phyloP scores from a whole-genome alignment of 129 eudicot genomes.

The Scalesia atractyloides region DNA sequence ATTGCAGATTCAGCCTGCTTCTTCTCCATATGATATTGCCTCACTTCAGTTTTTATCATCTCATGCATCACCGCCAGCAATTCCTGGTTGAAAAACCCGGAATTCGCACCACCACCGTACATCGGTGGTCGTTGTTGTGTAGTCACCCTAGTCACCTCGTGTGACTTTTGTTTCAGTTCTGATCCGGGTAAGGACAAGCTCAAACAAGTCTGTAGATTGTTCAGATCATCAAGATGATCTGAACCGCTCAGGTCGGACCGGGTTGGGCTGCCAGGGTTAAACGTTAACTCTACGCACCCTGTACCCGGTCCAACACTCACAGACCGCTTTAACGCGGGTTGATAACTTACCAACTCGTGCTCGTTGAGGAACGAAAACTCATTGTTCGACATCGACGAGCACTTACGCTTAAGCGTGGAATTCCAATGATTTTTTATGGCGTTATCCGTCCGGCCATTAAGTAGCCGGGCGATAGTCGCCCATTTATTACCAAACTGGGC shows the following conservation, averaged over 20 bases:
- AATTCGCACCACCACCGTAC: slow-evolving; percentile 25
- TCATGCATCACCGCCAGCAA: slow-evolving; percentile 76
- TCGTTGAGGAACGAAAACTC: slow-evolving; percentile 44
- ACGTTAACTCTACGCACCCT: slow-evolving; percentile 22
- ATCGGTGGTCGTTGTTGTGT: background rate
- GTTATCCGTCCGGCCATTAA: slow-evolving; percentile 77
- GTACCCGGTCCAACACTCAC: slow-evolving; percentile 60
- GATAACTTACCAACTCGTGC: slow-evolving; percentile 24
- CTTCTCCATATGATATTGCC: slow-evolving; percentile 53
- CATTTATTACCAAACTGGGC: slow-evolving; percentile 75
- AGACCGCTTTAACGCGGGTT: slow-evolving; percentile 62
- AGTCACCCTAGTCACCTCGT: background rate
- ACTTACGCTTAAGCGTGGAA: slow-evolving; percentile 64
- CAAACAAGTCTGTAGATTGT: slow-evolving; percentile 47
- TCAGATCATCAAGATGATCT: slow-evolving; percentile 28
- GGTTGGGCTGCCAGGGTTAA: slow-evolving; percentile 54
- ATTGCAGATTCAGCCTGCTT: slow-evolving; percentile 46
- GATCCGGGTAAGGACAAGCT: slow-evolving; percentile 50
- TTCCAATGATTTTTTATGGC: slow-evolving; percentile 92
- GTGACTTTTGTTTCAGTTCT: background rate
- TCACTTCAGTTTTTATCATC: slow-evolving; percentile 75
- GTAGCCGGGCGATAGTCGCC: slow-evolving; percentile 79
- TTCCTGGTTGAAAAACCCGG: slow-evolving; percentile 56
- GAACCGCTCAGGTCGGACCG: slow-evolving; percentile 61
- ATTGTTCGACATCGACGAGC: slow-evolving; percentile 57